Conservation (phyloP, 1,284 basidiomycete species). For the Rhodotorula mucilaginosa region DNA sequence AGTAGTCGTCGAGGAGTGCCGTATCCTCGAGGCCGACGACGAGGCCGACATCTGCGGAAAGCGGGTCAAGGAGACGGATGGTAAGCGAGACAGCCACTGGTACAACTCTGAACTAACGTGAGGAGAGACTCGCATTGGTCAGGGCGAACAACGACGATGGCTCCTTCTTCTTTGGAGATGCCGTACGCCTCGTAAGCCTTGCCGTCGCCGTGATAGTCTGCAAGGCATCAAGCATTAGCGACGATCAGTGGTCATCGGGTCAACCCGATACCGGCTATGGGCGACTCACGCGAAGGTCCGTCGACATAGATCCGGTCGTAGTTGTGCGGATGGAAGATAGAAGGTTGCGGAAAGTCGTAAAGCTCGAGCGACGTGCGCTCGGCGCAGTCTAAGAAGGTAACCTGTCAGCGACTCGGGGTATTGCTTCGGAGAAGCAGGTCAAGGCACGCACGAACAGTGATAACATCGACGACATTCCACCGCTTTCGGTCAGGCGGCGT, state of each 20-base stretch:
- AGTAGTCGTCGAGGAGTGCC: conserved; percentile 38
- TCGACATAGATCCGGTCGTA: conserved; percentile 44
- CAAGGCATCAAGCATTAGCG: background rate
- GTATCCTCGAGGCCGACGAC: conserved; percentile 39
- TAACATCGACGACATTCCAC: conserved; percentile 40
- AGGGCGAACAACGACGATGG: conserved; percentile 48
- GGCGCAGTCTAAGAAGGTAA: conserved; percentile 25
- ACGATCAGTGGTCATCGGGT: background rate
- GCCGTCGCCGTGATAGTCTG: conserved; percentile 47
- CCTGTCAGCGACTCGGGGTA: background rate
- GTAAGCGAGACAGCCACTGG: background rate
- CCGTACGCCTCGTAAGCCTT: conserved; percentile 49
- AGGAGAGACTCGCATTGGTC: conserved; percentile 42
- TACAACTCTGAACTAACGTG: too few species aligned
- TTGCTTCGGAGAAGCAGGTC: background rate
- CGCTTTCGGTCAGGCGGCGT: conserved; percentile 40
- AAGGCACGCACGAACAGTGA: conserved; percentile 40
- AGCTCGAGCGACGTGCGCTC: conserved; percentile 37
- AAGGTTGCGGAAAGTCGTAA: conserved; percentile 40
- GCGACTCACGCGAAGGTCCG: conserved; percentile 34
- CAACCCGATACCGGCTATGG: too few species aligned
- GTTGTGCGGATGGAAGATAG: conserved; percentile 37
- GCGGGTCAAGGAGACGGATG: background rate
- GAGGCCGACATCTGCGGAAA: conserved; percentile 34
- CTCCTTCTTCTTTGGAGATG: conserved; percentile 46